Percentiles rank a stretch among this genome's conserved stretches.
phyloP scores from a whole-genome alignment of 23 red algal species.

The Gracilaria caudata region DNA sequence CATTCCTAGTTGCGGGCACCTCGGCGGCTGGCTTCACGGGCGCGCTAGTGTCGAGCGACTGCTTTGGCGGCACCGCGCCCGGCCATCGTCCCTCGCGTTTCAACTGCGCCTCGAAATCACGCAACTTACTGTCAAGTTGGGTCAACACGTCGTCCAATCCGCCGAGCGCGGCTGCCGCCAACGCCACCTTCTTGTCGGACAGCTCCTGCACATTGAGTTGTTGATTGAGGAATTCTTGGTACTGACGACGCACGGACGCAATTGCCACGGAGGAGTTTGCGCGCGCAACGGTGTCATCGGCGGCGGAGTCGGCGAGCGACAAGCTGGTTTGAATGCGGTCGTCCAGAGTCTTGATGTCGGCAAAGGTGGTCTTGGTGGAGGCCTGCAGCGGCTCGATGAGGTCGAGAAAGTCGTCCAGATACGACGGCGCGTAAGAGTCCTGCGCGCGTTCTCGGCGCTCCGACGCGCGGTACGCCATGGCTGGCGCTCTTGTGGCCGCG shows the following conservation, averaged over 20 bases:
- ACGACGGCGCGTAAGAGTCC: conserved; percentile 23
- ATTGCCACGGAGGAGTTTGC: conserved; percentile 31
- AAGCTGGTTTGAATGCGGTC: conserved; percentile 35
- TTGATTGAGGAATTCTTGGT: conserved; percentile 61
- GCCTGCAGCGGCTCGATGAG: conserved; percentile 38
- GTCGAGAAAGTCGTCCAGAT: conserved; percentile 57
- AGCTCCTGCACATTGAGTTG: conserved; percentile 39
- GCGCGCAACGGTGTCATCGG: conserved; percentile 30
- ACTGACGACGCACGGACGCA: conserved; percentile 36
- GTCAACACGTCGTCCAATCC: conserved; percentile 44
- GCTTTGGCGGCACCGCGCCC: neutral
- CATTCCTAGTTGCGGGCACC: neutral
- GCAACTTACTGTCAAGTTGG: conserved; percentile 71
- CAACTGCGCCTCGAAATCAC: conserved; percentile 86
- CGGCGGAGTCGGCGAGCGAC: conserved; percentile 3
- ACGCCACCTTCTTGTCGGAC: conserved; percentile 57
- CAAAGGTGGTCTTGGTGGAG: conserved; percentile 23
- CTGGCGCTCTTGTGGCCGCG: too few relatives aligned
- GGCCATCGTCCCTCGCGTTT: conserved; percentile 90
- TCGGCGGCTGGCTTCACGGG: neutral
- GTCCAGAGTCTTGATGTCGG: conserved; percentile 42
- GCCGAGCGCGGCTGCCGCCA: conserved; percentile 64
- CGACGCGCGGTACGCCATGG: conserved; percentile 48
- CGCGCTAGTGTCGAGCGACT: too few relatives aligned
- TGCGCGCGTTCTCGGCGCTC: conserved; percentile 38